Conservation (phyloP, 768 basidiomycete species). For the Leucocoprinus sp. region DNA sequence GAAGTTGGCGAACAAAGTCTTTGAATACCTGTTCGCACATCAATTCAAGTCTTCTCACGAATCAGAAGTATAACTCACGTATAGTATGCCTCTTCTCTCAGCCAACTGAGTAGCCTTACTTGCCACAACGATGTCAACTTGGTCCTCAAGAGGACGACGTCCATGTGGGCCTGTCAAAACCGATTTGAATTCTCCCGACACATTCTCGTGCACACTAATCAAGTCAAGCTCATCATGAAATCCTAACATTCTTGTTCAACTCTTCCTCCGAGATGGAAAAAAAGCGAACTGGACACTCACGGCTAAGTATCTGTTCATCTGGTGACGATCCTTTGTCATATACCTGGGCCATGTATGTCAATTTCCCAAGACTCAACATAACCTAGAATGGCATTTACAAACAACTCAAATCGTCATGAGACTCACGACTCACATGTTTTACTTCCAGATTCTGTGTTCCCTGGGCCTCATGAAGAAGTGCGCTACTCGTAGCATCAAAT, state of each 20-base stretch:
- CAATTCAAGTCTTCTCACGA: neutral
- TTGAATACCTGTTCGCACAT: constrained; percentile 50
- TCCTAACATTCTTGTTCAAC: constrained; percentile 31
- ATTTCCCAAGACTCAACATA: constrained; percentile 86
- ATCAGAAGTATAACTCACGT: constrained; percentile 27
- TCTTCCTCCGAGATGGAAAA: neutral
- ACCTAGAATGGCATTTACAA: constrained; percentile 39
- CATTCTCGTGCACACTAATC: constrained; percentile 69
- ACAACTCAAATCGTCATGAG: constrained; percentile 12
- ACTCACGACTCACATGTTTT: constrained; percentile 58
- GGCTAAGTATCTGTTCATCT: constrained; percentile 49
- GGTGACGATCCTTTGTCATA: constrained; percentile 42
- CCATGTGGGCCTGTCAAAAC: constrained; percentile 41
- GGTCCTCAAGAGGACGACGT: constrained; percentile 56
- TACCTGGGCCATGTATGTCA: constrained; percentile 72
- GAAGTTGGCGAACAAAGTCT: constrained; percentile 52
- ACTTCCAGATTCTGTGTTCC: constrained; percentile 50
- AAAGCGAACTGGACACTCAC: constrained; percentile 26
- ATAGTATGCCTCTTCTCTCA: constrained; percentile 43
- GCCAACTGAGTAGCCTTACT: constrained; percentile 40
- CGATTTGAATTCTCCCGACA: constrained; percentile 55
- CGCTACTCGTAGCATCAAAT: constrained; percentile 55
- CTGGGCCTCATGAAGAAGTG: constrained; percentile 56
- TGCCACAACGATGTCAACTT: constrained; percentile 55
- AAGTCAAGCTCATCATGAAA: constrained; percentile 87